phyloP scores from a whole-genome alignment of 768 basidiomycete species.

The Obba rivulosa region DNA sequence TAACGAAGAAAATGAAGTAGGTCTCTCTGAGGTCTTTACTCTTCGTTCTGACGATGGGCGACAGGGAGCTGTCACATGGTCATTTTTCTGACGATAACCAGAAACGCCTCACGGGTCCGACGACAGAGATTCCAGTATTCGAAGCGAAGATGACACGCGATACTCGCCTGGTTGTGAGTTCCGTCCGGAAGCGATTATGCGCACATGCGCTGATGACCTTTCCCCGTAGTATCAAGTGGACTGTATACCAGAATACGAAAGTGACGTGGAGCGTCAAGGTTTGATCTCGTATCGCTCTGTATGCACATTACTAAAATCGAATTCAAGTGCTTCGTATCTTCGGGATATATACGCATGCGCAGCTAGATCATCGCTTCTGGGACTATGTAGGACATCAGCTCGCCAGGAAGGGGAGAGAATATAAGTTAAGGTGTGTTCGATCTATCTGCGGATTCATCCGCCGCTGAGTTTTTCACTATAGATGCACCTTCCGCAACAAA shows the following conservation, averaged over 20 bases:
- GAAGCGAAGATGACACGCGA: slow-evolving; percentile 60
- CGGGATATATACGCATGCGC: slow-evolving; percentile 43
- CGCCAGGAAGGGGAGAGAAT: slow-evolving; percentile 40
- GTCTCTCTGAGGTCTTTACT: slow-evolving; percentile 8
- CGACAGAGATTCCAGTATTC: slow-evolving; percentile 50
- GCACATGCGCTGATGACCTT: neutral
- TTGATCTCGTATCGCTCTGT: neutral
- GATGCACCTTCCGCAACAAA: slow-evolving; percentile 39
- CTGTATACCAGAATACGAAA: slow-evolving; percentile 16
- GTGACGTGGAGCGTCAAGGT: slow-evolving; percentile 28
- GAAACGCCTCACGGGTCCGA: slow-evolving; percentile 44
- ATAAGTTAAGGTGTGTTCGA: slow-evolving; percentile 38
- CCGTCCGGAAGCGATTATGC: slow-evolving; percentile 7
- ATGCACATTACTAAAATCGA: neutral
- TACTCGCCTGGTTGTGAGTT: slow-evolving; percentile 19
- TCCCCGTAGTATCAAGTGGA: slow-evolving; percentile 15
- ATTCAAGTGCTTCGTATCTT: slow-evolving; percentile 42
- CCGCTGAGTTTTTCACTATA: slow-evolving; percentile 17
- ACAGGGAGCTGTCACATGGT: slow-evolving; percentile 63
- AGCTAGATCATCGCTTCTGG: slow-evolving; percentile 41
- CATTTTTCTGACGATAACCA: slow-evolving; percentile 68
- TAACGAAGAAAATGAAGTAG: slow-evolving; percentile 64
- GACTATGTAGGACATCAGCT: slow-evolving; percentile 37
- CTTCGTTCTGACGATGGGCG: neutral
- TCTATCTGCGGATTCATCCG: neutral